Evolutionary conservation across 257 asterid genomes (phyloP), one percentile per base, ranked within the genome.

Genomic region (Scutellaria baicalensis): DNA sequence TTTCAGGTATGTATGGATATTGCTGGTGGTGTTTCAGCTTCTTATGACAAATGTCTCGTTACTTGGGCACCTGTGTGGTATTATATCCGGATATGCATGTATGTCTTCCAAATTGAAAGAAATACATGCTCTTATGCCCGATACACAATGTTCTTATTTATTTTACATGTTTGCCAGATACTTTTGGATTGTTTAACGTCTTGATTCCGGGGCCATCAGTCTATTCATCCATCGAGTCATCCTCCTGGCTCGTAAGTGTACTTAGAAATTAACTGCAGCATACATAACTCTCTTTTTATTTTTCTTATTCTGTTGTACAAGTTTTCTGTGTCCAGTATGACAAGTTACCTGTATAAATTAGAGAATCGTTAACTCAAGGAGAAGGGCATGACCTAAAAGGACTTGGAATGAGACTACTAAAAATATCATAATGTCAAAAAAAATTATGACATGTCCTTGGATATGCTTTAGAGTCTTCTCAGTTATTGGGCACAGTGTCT

Each of bases 61-160:
- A 54, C 96, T 89, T 71, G 92, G 92, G n/a, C 92, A 86, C 78
- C 75, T 86, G 10, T 86, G 89, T 69, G 91, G 98, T 58, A 87
- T 91, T 83, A 78, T 91, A 80, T 91, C 97, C 1, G 97, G 97
- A 76, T 91, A 81, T 57, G 95, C 95, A 51, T 89, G 97, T 90
- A 86, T 43, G 91, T 64, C 47, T 74, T 77, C 65, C 39, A 54
- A 56, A 66, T 74, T 65, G 20, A 58, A 9, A 39, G 7, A 45
- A 64, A 66, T 69, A 56, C 40, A 45, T 49, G 35, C 36, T 65
- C 52, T 48, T 44, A 45, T 18, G 31, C 48, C n/a, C 38, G 35
- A 45, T 39, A 48, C 16, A 9, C 35, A 21, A 12, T 51, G 36
- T 27, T 74, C 60, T 74, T 54, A n/a, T 33, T 48, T 47, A 6